These are phyloP conservation scores for Allomyces macrogynus DNA, from an alignment of 192 early-diverging fungal species.

Conservation along the genomic window DNA sequence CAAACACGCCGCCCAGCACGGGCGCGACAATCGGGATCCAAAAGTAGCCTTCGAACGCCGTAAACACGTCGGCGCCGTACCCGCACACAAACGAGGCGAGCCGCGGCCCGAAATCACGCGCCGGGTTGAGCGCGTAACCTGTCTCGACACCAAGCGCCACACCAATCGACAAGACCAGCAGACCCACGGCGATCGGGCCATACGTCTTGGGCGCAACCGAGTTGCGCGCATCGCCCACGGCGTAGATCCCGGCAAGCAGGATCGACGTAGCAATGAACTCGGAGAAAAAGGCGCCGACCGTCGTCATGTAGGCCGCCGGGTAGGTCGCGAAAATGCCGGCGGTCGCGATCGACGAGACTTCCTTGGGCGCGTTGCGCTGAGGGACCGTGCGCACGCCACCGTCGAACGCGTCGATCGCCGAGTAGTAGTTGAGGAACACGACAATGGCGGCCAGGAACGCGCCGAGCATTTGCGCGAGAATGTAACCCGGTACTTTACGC, in stretches of 20 bases:
- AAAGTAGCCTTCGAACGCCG: slow-evolving; percentile 36
- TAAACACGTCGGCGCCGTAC: slow-evolving; percentile 45
- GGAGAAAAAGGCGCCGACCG: slow-evolving; percentile 28
- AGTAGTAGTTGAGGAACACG: slow-evolving; percentile 38
- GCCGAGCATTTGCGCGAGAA: slow-evolving; percentile 42
- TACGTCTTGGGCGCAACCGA: slow-evolving; percentile 4
- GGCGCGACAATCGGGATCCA: neutral
- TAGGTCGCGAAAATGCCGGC: slow-evolving; percentile 46
- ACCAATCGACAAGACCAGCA: slow-evolving; percentile 22
- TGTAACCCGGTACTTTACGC: slow-evolving; percentile 42
- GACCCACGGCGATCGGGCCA: slow-evolving; percentile 3
- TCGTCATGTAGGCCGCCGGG: slow-evolving; percentile 28
- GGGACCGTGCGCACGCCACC: slow-evolving; percentile 20
- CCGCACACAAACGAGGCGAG: slow-evolving; percentile 44
- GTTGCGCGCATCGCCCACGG: slow-evolving; percentile 16
- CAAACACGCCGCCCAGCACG: neutral
- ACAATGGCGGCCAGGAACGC: slow-evolving; percentile 51
- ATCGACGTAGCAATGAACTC: slow-evolving; percentile 50
- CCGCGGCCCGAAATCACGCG: slow-evolving; percentile 61
- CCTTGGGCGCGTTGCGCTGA: slow-evolving; percentile 7
- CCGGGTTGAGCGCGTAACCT: slow-evolving; percentile 42
- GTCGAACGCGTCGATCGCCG: slow-evolving; percentile 31
- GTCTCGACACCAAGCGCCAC: slow-evolving; percentile 34
- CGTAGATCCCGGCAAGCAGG: slow-evolving; percentile 39
- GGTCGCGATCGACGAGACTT: slow-evolving; percentile 25